phyloP scores from a whole-genome alignment of 2,329 filamentous ascomycete species.

The Curvularia lunata region DNA sequence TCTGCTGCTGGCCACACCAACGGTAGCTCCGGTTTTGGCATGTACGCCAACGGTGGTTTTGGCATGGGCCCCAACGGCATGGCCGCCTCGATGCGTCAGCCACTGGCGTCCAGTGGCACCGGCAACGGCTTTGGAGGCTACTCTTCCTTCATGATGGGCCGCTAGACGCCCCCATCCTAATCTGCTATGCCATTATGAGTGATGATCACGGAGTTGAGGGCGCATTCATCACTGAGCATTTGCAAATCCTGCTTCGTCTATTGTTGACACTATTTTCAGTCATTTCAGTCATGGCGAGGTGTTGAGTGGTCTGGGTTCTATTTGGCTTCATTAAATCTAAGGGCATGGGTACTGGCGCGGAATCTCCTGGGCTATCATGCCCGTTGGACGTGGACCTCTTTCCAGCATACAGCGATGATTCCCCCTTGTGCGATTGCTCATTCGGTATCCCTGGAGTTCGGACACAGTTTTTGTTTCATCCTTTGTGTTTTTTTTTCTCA shows the following conservation, averaged over 20 bases:
- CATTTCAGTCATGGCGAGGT: constrained; percentile 53
- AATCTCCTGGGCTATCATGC: constrained; percentile 42
- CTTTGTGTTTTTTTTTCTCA: constrained; percentile 10
- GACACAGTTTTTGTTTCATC: constrained; percentile 16
- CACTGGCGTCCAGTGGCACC: constrained; percentile 40
- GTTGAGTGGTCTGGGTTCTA: constrained; percentile 44
- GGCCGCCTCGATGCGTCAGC: constrained; percentile 42
- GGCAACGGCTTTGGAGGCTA: constrained; percentile 44
- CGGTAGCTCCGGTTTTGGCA: constrained; percentile 41
- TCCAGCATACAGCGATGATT: constrained; percentile 54
- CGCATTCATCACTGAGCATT: constrained; percentile 40
- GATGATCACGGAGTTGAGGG: constrained; percentile 45
- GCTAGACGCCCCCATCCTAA: constrained; percentile 29
- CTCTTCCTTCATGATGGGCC: constrained; percentile 51
- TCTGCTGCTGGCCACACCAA: constrained; percentile 45
- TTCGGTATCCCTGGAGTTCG: constrained; percentile 38
- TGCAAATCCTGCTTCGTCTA: constrained; percentile 41
- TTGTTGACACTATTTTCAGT: constrained; percentile 50
- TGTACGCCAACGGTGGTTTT: constrained; percentile 49
- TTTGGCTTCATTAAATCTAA: constrained; percentile 43
- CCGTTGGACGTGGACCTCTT: constrained; percentile 47
- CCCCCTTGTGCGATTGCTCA: constrained; percentile 51
- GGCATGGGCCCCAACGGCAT: constrained; percentile 46
- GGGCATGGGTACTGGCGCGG: constrained; percentile 51
- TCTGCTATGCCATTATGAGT: constrained; percentile 42